phyloP scores from a whole-genome alignment of 2,329 filamentous ascomycete species.

The Phaeophleospora eucalypticola region DNA sequence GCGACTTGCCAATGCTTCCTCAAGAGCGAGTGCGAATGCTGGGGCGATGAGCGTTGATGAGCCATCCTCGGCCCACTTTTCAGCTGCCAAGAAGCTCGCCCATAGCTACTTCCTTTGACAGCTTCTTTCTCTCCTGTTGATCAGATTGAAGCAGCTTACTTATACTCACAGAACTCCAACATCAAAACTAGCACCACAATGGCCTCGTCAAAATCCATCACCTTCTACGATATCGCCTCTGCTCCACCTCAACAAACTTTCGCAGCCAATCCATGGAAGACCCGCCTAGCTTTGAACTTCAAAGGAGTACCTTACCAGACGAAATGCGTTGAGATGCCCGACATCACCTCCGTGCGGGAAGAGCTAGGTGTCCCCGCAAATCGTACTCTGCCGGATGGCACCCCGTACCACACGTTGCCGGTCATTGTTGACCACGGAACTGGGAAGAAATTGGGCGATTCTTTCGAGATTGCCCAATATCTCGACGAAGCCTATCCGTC shows the following conservation, averaged over 20 bases:
- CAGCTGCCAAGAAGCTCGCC: background rate
- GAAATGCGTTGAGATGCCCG: constrained; percentile 51
- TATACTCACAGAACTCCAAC: background rate
- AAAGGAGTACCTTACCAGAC: constrained; percentile 48
- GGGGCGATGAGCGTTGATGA: too few species aligned
- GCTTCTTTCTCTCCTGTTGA: background rate
- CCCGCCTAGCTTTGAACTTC: constrained; percentile 49
- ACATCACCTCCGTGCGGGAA: constrained; percentile 49
- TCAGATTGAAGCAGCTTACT: background rate
- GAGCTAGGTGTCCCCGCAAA: constrained; percentile 45
- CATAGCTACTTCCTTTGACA: background rate
- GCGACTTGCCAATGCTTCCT: background rate
- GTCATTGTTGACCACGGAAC: constrained; percentile 49
- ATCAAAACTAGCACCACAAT: constrained; percentile 13
- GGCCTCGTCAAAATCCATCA: constrained; percentile 29
- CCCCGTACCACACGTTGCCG: constrained; percentile 59
- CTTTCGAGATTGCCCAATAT: constrained; percentile 62
- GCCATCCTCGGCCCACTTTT: background rate
- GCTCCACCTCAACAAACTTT: constrained; percentile 38
- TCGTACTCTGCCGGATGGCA: constrained; percentile 55
- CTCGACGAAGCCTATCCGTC: constrained; percentile 52
- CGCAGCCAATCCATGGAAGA: constrained; percentile 50
- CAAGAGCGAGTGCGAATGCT: too few species aligned
- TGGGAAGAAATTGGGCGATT: constrained; percentile 51
- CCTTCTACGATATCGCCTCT: constrained; percentile 49